Percentiles rank a stretch among this genome's conserved stretches.
Evolutionary conservation across 805 yeast species (phyloP).

Genomic region (Metschnikowia similis): DNA sequence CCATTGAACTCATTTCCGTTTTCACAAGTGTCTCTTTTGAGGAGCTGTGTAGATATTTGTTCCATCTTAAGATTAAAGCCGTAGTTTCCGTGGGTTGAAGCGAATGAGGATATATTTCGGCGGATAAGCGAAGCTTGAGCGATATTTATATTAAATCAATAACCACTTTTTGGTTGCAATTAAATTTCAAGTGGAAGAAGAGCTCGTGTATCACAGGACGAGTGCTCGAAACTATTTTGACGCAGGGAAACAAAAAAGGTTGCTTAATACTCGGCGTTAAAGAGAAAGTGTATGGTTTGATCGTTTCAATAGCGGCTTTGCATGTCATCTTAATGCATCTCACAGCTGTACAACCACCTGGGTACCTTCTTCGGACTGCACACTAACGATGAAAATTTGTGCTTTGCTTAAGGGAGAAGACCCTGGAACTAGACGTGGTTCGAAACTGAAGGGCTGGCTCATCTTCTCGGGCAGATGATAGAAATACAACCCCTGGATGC

Average conservation of each 20-base stretch:
- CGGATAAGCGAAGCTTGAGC: neutral
- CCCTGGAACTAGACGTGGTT: neutral
- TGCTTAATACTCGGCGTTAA: neutral
- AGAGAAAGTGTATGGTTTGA: neutral
- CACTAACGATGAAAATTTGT: neutral
- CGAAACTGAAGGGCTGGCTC: too few relatives aligned
- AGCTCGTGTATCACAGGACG: neutral
- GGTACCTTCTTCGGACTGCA: conserved; percentile 2
- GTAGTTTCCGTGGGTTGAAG: neutral
- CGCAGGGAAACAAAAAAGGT: neutral
- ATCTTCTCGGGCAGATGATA: neutral
- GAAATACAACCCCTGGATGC: neutral
- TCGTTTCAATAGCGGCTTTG: neutral
- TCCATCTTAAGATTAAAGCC: conserved; percentile 4
- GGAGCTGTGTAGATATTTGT: conserved; percentile 6
- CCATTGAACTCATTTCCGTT: conserved; percentile 45
- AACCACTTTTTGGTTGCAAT: neutral
- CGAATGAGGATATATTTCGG: neutral
- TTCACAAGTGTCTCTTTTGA: conserved; percentile 35
- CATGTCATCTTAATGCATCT: neutral
- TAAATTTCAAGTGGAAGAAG: neutral
- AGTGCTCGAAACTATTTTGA: neutral
- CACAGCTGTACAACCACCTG: neutral
- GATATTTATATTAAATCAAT: neutral
- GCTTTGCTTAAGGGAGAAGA: neutral